phyloP scores from a whole-genome alignment of 2,329 filamentous ascomycete genomes.

The Sporothrix sp. region DNA sequence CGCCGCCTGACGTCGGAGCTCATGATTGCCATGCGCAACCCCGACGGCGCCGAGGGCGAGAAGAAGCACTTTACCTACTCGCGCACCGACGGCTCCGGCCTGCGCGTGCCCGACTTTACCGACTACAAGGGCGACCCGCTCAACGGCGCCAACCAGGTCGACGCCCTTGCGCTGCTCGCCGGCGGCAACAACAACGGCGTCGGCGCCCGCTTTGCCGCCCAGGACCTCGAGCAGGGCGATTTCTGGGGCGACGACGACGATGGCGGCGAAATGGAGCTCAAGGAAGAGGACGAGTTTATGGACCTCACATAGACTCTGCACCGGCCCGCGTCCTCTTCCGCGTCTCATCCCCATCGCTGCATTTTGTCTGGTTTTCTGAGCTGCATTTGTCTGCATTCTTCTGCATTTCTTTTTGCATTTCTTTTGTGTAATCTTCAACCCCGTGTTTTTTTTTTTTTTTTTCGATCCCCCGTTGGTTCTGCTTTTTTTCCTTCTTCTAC shows the following conservation, averaged over 20 bases:
- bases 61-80: conserved; percentile 60
- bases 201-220: conserved; percentile 24
- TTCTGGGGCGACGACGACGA: conserved; percentile 64
- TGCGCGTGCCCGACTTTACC: conserved; percentile 87
- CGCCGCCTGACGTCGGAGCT: conserved; percentile 92
- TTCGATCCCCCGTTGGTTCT: neutral
- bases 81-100: conserved; percentile 69
- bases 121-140: conserved; percentile 78
- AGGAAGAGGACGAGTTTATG: conserved; percentile 20
- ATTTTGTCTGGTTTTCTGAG: neutral
- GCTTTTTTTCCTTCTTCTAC: conserved; percentile 1
- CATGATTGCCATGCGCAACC: conserved; percentile 75
- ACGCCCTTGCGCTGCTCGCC: conserved; percentile 27
- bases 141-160: conserved; percentile 34
- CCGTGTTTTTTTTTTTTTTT: neutral
- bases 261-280: conserved; percentile 48
- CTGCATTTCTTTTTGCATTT: neutral
- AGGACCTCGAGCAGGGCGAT: conserved; percentile 43
- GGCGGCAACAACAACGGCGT: conserved; percentile 30
- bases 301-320: conserved; percentile 12
- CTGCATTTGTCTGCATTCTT: neutral
- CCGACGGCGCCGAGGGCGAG: conserved; percentile 37
- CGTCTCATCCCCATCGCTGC: conserved; percentile 16
- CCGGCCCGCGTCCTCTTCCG: conserved; percentile 3
- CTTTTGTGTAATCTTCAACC: neutral